Evolutionary conservation across 495 filamentous ascomycete genomes (phyloP).

Genomic region (Evernia prunastri): DNA sequence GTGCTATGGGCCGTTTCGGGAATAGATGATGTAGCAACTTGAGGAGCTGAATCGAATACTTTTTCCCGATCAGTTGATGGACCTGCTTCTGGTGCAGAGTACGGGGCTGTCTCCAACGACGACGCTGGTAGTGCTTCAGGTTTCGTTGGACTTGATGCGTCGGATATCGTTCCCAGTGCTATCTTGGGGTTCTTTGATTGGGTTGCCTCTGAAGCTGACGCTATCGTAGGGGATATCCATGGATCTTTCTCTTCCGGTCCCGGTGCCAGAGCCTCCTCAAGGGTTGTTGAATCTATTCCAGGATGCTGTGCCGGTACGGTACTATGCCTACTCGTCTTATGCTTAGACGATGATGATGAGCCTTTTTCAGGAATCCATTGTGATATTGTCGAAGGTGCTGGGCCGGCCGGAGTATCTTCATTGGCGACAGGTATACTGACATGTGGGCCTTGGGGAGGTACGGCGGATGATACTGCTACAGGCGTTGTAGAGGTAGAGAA

Average conservation of each 20-base stretch:
- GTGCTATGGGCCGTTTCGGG: neutral
- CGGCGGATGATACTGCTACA: neutral
- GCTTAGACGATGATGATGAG: neutral
- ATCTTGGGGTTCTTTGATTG: neutral
- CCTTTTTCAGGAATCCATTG: conserved; percentile 7
- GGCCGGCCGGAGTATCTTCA: neutral
- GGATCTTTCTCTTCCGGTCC: neutral
- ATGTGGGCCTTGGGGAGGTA: neutral
- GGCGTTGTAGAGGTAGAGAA: neutral
- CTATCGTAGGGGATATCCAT: neutral
- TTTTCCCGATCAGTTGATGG: neutral
- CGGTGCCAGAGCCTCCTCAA: neutral
- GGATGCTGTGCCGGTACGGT: neutral
- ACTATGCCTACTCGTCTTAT: neutral
- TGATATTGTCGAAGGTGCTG: conserved; percentile 5
- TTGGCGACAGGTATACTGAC: neutral
- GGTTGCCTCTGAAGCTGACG: neutral
- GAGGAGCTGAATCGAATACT: neutral
- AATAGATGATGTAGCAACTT: neutral
- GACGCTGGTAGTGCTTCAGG: conserved; percentile 2
- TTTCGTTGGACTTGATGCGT: neutral
- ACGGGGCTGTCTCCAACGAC: neutral
- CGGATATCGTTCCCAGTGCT: neutral
- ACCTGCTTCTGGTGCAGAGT: neutral
- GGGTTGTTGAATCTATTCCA: neutral